Conservation (phyloP, 2,329 filamentous ascomycete genomes). For the Fusarium sp. region DNA sequence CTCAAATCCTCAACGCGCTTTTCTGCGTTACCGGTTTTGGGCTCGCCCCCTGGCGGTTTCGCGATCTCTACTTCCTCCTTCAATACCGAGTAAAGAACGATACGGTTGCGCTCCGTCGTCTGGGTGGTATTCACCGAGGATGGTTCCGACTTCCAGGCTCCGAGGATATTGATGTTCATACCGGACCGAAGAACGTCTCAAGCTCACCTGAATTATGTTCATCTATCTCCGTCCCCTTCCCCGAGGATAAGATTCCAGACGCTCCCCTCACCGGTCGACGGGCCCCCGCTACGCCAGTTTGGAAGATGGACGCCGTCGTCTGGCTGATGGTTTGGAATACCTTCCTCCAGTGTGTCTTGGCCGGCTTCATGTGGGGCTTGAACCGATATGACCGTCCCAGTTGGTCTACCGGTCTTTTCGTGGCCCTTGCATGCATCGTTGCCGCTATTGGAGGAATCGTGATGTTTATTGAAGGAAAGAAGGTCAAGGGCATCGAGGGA, state of each 20-base stretch:
- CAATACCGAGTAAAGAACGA: constrained; percentile 68
- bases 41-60: constrained; percentile 84
- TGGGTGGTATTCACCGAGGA: constrained; percentile 78
- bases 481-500: constrained; percentile 77
- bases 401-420: constrained; percentile 84
- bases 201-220: constrained; percentile 50
- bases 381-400: constrained; percentile 78
- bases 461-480: constrained; percentile 77
- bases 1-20: constrained; percentile 80
- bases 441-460: constrained; percentile 75
- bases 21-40: constrained; percentile 92
- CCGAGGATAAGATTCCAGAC: constrained; percentile 70
- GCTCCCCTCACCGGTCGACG: constrained; percentile 77
- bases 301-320: constrained; percentile 84
- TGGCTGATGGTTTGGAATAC: constrained; percentile 86
- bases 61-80: constrained; percentile 80
- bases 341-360: constrained; percentile 77
- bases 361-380: constrained; percentile 85
- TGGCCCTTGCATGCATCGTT: constrained; percentile 77
- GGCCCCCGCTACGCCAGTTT: constrained; percentile 72
- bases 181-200: constrained; percentile 65
- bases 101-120: constrained; percentile 68
- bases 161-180: constrained; percentile 62
- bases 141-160: constrained; percentile 82
- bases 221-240: constrained; percentile 65